Base-by-base conservation (phyloP, 768 basidiomycete genomes). In the Collybiopsis confluens region DNA sequence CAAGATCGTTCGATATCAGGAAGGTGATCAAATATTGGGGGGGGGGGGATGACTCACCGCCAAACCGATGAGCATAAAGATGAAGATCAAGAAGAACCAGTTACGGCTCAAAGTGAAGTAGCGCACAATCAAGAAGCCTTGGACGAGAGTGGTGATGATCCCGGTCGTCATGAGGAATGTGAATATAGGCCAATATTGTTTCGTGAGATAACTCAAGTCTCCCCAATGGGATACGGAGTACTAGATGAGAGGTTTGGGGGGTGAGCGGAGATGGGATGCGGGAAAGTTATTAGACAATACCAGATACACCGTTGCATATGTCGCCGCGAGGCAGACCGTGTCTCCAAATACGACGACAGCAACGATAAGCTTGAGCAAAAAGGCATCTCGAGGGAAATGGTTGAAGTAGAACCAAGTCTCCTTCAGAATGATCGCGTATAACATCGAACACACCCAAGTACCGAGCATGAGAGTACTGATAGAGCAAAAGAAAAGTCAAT, bases 381-480 rank as follows among this genome's bases (percentile, higher is more conserved):
- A 11, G 11, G n/a, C 2, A 26, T 47, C 45, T 47, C 28, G 15
- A 13, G 24, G 24, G 28, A 35, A 47, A 24, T 9, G 13, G n/a
- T 47, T 21, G 5, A 18, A 10, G 40, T 20, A 42, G 21, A 10
- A 20, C 36, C 2, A 27, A 36, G 20, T 38, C 35, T 33, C 30
- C 30, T 13, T 33, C 30, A 33, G 30, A 13, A 33, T 13, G n/a
- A 28, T 7, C n/a, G 47, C 47, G 3, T 16, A 23, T 21, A 49
- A 35, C 26, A 37, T 44, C 7, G 36, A 26, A 18, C 62, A 61
- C 23, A 68, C 27, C 8, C 56, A 55, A 30, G 63, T 55, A 10
- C 64, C 54, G 15, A 68, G 66, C 2, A 56, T 65, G 23, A 62
- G 57, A 27, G 65, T 56, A 43, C 41, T 49, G 16, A 55, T 9